A percentile compares a stretch with the other conserved stretches of the same genome.
Conservation (phyloP, 2,329 filamentous ascomycete genomes). For the Hortaea werneckii region DNA sequence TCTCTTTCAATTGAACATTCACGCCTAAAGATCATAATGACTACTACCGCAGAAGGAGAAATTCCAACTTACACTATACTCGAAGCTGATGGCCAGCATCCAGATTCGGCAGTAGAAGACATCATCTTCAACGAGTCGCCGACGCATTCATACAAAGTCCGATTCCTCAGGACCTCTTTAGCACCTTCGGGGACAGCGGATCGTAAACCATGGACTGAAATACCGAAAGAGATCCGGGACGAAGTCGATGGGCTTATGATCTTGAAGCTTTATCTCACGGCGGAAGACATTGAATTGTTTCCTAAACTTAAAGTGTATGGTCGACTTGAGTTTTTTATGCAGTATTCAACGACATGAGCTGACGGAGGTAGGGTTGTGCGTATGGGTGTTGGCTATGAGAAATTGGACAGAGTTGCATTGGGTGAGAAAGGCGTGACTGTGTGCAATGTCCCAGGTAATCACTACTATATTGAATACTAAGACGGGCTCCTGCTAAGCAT, state of each 20-base stretch:
- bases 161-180: constrained; percentile 14
- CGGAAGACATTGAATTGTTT: constrained; percentile 18
- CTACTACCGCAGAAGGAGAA: background rate
- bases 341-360: constrained; percentile 1
- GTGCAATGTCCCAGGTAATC: constrained; percentile 18
- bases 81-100: constrained; percentile 21
- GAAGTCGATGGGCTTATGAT: constrained; percentile 21
- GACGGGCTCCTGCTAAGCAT: background rate
- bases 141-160: constrained; percentile 16
- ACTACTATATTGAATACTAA: background rate
- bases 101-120: constrained; percentile 17
- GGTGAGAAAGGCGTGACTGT: constrained; percentile 17
- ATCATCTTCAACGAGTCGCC: constrained; percentile 17
- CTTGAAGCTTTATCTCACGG: constrained; percentile 20
- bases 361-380: constrained; percentile 15
- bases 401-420: constrained; percentile 19
- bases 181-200: constrained; percentile 14
- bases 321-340: background rate
- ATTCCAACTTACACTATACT: constrained; percentile 19
- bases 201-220: constrained; percentile 19
- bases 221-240: constrained; percentile 18
- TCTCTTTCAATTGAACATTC: no score
- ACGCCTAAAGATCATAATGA: no score
- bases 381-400: constrained; percentile 25
- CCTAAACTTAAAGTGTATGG: constrained; percentile 23